Base-by-base conservation (phyloP, 495 filamentous ascomycete genomes). In the Terfezia claveryi region DNA sequence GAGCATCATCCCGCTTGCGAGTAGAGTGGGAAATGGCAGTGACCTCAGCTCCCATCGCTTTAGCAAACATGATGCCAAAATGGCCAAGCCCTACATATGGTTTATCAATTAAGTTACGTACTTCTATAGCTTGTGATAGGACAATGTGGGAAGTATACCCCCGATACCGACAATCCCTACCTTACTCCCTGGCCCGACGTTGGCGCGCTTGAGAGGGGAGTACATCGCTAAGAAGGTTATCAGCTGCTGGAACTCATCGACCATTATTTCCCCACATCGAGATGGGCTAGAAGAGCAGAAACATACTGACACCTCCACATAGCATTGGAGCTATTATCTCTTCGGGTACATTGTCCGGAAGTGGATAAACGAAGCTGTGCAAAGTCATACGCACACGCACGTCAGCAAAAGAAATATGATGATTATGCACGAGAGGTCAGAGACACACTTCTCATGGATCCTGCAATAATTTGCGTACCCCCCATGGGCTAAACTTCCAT, bases 1-100 rank as follows among this genome's bases (percentile, higher is more conserved):
- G 61, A 1, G 81, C 81, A 65, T 87, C 82, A 0, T 69, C 76
- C 66, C 82, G 74, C 71, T 87, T 87, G 59, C 71, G 68, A 56
- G 80, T 73, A 17, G 76, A 72, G 38, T 80, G 78, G 9, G 78
- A 82, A 62, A 87, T 82, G 8, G 75, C 83, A 71, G 75, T 82
- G 38, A 74, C 74, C 63, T 84, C 80, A 2, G 80, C 82, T 1
- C 81, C 81, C 2, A 87, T 66, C 8, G 81, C 82, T 58, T 78
- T 80, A 27, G 81, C 76, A 62, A 83, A 85, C 53, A 86, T 23
- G 66, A 14, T 87, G 1, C 74, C 75, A 8, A 92, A 79, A 52
- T 87, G 79, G 41, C 75, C 85, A 17, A 91, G 80, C 66, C 84
- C 85, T 70, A 46, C 12, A 14, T 2, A 44, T 46, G 8, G 8